Conservation (phyloP, 225 moss, liverwort and hornwort species). For the Polytrichum formosum region DNA sequence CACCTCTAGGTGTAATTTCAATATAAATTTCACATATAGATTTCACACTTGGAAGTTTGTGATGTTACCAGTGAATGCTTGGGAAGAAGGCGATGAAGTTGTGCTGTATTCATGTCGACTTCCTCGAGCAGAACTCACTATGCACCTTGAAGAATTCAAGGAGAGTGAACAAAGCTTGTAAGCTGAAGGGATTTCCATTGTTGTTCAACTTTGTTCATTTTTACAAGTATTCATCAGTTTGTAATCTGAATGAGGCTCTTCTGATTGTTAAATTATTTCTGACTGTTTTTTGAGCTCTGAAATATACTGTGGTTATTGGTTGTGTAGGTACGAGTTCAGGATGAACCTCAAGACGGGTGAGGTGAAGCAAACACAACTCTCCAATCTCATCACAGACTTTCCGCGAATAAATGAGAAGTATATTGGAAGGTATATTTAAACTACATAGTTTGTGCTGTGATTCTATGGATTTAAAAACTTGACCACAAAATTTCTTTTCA, state of each 20-base stretch:
- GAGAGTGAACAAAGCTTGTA: slow-evolving; percentile 11
- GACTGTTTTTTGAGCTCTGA: too few relatives aligned
- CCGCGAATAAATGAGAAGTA: slow-evolving; percentile 75
- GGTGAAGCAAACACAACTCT: slow-evolving; percentile 59
- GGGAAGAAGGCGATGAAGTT: slow-evolving; percentile 91
- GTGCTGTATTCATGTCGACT: slow-evolving; percentile 67
- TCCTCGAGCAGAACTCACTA: slow-evolving; percentile 28
- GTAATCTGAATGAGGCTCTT: too few relatives aligned
- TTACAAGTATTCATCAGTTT: too few relatives aligned
- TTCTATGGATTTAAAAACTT: too few relatives aligned
- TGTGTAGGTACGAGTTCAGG: slow-evolving; percentile 69
- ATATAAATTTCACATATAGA: too few relatives aligned
- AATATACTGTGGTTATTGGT: background rate
- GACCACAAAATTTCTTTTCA: too few relatives aligned
- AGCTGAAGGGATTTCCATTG: background rate
- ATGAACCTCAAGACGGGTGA: slow-evolving; percentile 80
- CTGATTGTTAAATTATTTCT: too few relatives aligned
- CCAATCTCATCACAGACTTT: slow-evolving; percentile 56
- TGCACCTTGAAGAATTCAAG: background rate
- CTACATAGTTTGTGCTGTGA: too few relatives aligned
- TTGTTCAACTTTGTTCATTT: too few relatives aligned
- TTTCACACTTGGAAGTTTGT: too few relatives aligned
- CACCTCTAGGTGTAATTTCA: too few relatives aligned
- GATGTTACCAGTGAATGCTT: slow-evolving; percentile 63
- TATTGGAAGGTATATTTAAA: slow-evolving; percentile 47